These are phyloP conservation scores for Epithele typhae DNA, from an alignment of 768 basidiomycete genomes.

Conservation along the genomic window DNA sequence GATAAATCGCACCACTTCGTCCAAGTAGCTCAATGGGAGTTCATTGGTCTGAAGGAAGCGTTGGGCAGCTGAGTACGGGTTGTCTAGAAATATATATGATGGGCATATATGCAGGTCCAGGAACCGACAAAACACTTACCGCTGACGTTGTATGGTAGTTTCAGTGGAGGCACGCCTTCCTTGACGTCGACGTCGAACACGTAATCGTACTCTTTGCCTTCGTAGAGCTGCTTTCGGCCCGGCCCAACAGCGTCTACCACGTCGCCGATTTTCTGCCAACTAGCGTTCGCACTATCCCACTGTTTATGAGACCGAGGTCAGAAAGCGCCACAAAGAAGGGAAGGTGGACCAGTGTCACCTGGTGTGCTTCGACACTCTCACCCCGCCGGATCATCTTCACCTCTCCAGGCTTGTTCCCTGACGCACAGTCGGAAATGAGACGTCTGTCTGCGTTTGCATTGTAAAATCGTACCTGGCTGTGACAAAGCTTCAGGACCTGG, in stretches of 20 bases:
- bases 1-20: slow-evolving; percentile 90
- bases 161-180: slow-evolving; percentile 88
- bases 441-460: too few relatives aligned
- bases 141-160: slow-evolving; percentile 87
- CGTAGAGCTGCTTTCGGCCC: slow-evolving; percentile 84
- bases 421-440: too few relatives aligned
- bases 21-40: slow-evolving; percentile 75
- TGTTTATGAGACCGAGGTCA: slow-evolving; percentile 34
- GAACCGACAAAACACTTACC: slow-evolving; percentile 41
- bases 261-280: slow-evolving; percentile 94
- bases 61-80: slow-evolving; percentile 86
- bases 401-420: slow-evolving; percentile 91
- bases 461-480: slow-evolving; percentile 61
- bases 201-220: slow-evolving; percentile 96
- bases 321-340: too few relatives aligned
- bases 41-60: slow-evolving; percentile 83
- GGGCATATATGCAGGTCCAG: not conserved
- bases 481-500: slow-evolving; percentile 80
- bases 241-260: slow-evolving; percentile 94
- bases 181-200: slow-evolving; percentile 98
- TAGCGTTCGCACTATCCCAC: slow-evolving; percentile 71
- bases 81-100: slow-evolving; percentile 49
- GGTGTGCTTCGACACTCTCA: slow-evolving; percentile 83
- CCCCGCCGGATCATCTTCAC: slow-evolving; percentile 87
- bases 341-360: too few relatives aligned